A percentile compares a stretch with the other conserved stretches of the same genome.
Evolutionary conservation across 2,329 filamentous ascomycete species (phyloP).

Genomic region (Neocatenulostroma microsporum): DNA sequence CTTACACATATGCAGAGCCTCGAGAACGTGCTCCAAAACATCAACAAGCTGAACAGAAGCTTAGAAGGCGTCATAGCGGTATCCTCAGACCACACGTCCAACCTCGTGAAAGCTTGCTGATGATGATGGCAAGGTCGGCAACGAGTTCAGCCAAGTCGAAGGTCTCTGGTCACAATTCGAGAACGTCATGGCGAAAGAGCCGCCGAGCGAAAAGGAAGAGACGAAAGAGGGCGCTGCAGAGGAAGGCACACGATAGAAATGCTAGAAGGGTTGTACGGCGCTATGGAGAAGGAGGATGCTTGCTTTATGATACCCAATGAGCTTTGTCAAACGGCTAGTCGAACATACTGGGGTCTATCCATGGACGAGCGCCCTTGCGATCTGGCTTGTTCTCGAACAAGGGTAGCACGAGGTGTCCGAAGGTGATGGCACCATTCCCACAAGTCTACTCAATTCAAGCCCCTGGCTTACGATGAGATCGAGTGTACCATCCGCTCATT

Average conservation of each 20-base stretch:
- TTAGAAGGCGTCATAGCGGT: constrained; percentile 87
- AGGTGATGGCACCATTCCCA: too few relatives aligned
- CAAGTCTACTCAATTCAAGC: too few relatives aligned
- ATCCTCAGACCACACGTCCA: constrained; percentile 16
- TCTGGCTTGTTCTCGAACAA: too few relatives aligned
- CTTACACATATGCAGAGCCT: constrained; percentile 45
- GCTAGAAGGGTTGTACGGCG: too few relatives aligned
- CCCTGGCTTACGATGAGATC: too few relatives aligned
- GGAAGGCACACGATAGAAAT: constrained; percentile 4
- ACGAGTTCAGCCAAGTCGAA: constrained; percentile 95
- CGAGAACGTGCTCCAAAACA: constrained; percentile 87
- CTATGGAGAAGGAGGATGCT: too few relatives aligned
- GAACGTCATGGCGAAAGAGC: constrained; percentile 78
- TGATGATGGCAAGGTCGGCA: constrained; percentile 53
- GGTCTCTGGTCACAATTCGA: constrained; percentile 97
- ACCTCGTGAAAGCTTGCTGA: constrained; percentile 34
- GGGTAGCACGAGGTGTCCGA: too few relatives aligned
- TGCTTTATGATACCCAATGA: too few relatives aligned
- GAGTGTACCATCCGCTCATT: too few relatives aligned
- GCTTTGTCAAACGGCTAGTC: too few relatives aligned
- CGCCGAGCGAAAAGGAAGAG: constrained; percentile 33
- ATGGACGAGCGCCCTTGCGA: too few relatives aligned
- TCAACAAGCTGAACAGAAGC: constrained; percentile 89
- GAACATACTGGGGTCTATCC: too few relatives aligned
- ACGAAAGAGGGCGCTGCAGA: constrained; percentile 20